Conservation (phyloP, 345 rosid genomes). For the Salix suchowensis region DNA sequence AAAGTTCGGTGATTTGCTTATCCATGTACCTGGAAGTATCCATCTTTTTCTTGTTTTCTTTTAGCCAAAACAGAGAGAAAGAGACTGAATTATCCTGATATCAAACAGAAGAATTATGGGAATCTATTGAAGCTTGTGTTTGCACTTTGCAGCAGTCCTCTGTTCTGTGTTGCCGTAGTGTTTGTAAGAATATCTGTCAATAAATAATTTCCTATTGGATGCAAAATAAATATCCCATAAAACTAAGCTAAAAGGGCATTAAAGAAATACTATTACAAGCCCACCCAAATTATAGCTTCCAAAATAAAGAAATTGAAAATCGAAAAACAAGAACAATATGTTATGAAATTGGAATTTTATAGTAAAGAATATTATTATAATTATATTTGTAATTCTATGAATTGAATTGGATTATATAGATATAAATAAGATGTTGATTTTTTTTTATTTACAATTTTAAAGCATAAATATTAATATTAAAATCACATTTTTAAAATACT, state of each 20-base stretch:
- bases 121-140: not conserved
- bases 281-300: not conserved
- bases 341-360: too few species aligned
- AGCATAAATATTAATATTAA: too few species aligned
- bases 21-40: constrained; percentile 36
- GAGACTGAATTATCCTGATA: not conserved
- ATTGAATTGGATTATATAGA: too few species aligned
- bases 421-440: too few species aligned
- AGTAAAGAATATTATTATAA: too few species aligned
- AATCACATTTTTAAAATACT: too few species aligned
- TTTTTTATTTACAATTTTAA: too few species aligned
- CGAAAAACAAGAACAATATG: too few species aligned
- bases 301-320: too few species aligned
- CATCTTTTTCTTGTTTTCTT: constrained; percentile 5
- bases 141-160: not conserved
- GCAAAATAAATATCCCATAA: not conserved
- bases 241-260: not conserved
- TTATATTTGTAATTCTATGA: too few species aligned
- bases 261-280: not conserved
- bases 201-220: too few species aligned
- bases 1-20: constrained; percentile 27
- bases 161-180: not conserved
- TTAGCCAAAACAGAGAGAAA: not conserved
- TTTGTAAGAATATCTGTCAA: not conserved
- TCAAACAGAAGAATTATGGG: not conserved